Percentiles rank a stretch among this genome's conserved stretches.
Evolutionary conservation across 768 basidiomycete species (phyloP).

Genomic region (Trametes meyenii): DNA sequence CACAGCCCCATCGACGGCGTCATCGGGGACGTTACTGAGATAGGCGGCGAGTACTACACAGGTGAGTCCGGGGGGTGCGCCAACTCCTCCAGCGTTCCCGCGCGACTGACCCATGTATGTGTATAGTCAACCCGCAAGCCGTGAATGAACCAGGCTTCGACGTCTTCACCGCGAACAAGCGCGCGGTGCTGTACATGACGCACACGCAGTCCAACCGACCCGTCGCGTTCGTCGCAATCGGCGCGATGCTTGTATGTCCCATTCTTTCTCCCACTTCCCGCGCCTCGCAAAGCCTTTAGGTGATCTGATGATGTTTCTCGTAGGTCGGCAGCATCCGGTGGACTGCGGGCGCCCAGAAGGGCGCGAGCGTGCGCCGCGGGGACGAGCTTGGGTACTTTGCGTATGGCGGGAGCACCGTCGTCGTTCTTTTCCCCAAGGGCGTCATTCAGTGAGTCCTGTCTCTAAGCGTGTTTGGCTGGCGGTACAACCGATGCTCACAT

Average conservation of each 20-base stretch:
- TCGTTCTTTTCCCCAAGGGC: slow-evolving; percentile 60
- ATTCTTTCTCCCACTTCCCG: background rate
- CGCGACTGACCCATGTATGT: background rate
- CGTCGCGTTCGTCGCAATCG: slow-evolving; percentile 74
- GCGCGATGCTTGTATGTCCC: slow-evolving; percentile 64
- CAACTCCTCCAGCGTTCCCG: background rate
- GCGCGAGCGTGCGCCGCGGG: slow-evolving; percentile 58
- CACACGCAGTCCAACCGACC: slow-evolving; percentile 48
- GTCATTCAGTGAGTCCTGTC: slow-evolving; percentile 44
- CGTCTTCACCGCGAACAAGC: slow-evolving; percentile 66
- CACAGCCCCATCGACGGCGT: slow-evolving; percentile 68
- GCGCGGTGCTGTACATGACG: slow-evolving; percentile 56
- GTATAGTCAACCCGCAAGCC: slow-evolving; percentile 74
- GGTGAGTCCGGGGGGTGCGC: slow-evolving; percentile 37
- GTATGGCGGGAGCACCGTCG: slow-evolving; percentile 78
- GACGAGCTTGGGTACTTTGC: slow-evolving; percentile 69
- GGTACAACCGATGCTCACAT: background rate
- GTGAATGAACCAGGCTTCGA: slow-evolving; percentile 67
- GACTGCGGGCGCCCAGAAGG: slow-evolving; percentile 56
- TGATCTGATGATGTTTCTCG: background rate
- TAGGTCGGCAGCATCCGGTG: slow-evolving; percentile 67
- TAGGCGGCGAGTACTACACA: slow-evolving; percentile 64
- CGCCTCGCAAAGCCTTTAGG: background rate
- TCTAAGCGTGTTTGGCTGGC: background rate
- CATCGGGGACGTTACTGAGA: slow-evolving; percentile 46